Evolutionary conservation across 179 eudicot genomes (phyloP), one percentile per base, ranked within the genome.

Genomic region (Spergularia azorica): DNA sequence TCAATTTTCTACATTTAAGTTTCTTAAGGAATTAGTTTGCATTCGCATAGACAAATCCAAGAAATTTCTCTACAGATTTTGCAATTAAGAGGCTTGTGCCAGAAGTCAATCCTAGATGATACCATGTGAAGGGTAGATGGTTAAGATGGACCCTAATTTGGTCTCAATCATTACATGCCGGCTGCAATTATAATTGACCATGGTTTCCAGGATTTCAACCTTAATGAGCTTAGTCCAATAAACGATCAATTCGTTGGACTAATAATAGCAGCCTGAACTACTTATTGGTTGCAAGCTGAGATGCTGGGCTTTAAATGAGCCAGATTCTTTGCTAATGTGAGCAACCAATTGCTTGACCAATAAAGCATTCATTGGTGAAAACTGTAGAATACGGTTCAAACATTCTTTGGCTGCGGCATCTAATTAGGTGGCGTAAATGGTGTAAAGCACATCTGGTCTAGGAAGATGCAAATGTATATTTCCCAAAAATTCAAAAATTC

Each of bases 101-200:
- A 52, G 12, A 67, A 62, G 75, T 73, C 61, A 72, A 72, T 76
- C 66, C n/a, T 66, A 75, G 36, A 71, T 39, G 61, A 67, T 57
- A 59, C 68, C 79, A 76, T 80, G 73, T 71, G 67, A 76, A 59
- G 76, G 54, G 72, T 63, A 70, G 55, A 70, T 73, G 74, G 61
- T 55, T 80, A 13, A 26, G 68, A 71, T 80, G 46, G 61, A 70
- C 64, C 67, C 76, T 68, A n/a, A 26, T 75, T 43, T 70, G 41
- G 67, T 41, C 50, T 48, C 56, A 70, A 76, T 73, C 36, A 73
- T 81, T 66, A 51, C 56, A 67, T 64, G 72, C 71, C 72, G 67
- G 63, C 78, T 75, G 66, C 72, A 59, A 67, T 6, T 17, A 73
- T 67, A 51, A 63, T 72, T 73, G 80, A 69, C n/a, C 17, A 65